Percentiles rank a stretch among this genome's conserved stretches.
Conservation (phyloP, 139 green algal genomes). For the Chlamydomonas schloesseri region DNA sequence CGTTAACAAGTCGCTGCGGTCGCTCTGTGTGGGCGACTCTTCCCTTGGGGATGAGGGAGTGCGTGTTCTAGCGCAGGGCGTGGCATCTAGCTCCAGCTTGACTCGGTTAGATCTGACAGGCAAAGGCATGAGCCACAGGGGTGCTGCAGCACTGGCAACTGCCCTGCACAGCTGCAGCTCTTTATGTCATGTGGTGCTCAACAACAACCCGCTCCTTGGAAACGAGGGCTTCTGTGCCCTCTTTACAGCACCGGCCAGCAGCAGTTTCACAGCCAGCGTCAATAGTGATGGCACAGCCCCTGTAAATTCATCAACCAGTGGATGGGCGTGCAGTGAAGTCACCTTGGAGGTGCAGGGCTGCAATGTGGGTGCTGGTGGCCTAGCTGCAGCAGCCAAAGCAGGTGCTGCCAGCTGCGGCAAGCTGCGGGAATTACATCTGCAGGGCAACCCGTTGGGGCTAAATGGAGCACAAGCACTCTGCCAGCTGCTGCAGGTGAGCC, state of each 20-base stretch:
- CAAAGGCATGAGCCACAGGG: not conserved
- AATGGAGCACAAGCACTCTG: not conserved
- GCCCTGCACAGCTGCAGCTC: not conserved
- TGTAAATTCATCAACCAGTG: not conserved
- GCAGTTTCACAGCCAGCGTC: not conserved
- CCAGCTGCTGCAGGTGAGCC: constrained; percentile 14
- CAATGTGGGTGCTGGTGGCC: not conserved
- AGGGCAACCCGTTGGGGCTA: constrained; percentile 33
- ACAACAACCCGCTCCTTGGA: not conserved
- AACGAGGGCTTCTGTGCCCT: not conserved
- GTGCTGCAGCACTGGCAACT: constrained; percentile 1
- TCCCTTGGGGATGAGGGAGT: constrained; percentile 51
- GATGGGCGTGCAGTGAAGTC: not conserved
- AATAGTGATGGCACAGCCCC: no score
- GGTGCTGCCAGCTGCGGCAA: not conserved
- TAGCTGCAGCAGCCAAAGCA: not conserved
- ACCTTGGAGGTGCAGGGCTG: constrained; percentile 8
- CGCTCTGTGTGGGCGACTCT: constrained; percentile 56
- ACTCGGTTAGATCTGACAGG: constrained; percentile 24
- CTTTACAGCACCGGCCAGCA: not conserved
- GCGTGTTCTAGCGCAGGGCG: constrained; percentile 2
- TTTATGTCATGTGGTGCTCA: constrained; percentile 1
- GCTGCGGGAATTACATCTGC: constrained; percentile 19
- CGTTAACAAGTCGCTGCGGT: constrained; percentile 30
- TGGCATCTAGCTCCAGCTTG: constrained; percentile 17